Evolutionary conservation across 306 rosid genomes (phyloP).

Genomic region (Luffa acutangula): DNA sequence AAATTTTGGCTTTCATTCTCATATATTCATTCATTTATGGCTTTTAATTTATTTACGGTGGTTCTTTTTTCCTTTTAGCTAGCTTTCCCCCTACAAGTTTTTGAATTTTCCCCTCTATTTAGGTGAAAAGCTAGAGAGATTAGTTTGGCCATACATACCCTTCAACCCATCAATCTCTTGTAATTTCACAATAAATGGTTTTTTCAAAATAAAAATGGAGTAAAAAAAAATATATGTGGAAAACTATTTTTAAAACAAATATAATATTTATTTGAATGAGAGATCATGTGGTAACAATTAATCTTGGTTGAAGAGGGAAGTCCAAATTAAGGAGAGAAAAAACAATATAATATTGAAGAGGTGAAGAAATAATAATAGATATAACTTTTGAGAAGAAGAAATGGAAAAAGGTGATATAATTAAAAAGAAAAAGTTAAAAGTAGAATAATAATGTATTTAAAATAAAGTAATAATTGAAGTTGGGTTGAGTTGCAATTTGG

Average conservation of each 20-base stretch:
- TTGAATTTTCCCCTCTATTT: background rate
- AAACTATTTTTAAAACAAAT: background rate
- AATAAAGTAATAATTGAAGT: background rate
- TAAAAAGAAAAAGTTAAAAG: background rate
- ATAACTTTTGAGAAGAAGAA: background rate
- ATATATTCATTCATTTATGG: background rate
- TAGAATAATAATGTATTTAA: background rate
- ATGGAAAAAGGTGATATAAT: background rate
- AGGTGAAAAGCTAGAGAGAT: background rate
- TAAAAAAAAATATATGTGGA: background rate
- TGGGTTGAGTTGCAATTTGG: background rate
- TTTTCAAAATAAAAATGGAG: background rate
- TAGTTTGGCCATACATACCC: too few species aligned
- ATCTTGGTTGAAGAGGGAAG: background rate
- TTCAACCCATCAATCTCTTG: too few species aligned
- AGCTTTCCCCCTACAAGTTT: background rate
- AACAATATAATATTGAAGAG: background rate
- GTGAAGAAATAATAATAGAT: background rate
- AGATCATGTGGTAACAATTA: background rate
- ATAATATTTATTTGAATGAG: background rate
- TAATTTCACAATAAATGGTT: too few species aligned
- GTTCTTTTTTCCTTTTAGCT: background rate
- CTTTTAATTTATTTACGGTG: conserved; percentile 7
- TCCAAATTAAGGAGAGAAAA: background rate
- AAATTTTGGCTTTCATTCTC: background rate